Evolutionary conservation across 2,329 filamentous ascomycete genomes (phyloP).

Genomic region (Stachybotrys elegans): DNA sequence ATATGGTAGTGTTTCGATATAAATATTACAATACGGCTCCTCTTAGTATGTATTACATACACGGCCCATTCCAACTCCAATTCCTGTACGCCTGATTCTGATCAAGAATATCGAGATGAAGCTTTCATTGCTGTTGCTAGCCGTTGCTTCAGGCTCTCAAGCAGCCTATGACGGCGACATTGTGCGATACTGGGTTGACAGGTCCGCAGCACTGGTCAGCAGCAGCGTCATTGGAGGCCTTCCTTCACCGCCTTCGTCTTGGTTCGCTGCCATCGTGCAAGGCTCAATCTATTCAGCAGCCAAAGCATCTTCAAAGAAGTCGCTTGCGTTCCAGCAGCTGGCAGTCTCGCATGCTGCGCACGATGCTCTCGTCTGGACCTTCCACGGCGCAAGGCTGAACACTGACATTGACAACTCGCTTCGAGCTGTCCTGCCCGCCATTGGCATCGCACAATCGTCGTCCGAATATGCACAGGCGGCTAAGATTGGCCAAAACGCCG

Average conservation of each 20-base stretch:
- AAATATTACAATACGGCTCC: too few relatives aligned
- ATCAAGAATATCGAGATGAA: slow-evolving; percentile 1
- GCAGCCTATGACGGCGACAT: slow-evolving; percentile 2
- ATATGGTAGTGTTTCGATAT: too few relatives aligned
- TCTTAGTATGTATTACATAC: too few relatives aligned
- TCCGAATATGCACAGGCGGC: slow-evolving; percentile 2
- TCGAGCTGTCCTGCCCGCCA: slow-evolving; percentile 5
- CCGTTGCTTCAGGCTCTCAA: neutral
- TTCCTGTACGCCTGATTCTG: too few relatives aligned
- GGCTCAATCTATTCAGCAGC: slow-evolving; percentile 1
- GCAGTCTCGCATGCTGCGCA: slow-evolving; percentile 11
- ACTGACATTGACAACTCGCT: slow-evolving; percentile 7
- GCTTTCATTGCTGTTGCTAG: neutral
- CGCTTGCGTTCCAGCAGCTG: slow-evolving; percentile 7
- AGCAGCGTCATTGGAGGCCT: neutral
- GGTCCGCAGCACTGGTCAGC: neutral
- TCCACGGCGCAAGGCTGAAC: slow-evolving; percentile 6
- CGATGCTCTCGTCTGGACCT: slow-evolving; percentile 8
- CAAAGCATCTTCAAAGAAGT: neutral
- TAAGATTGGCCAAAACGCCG: slow-evolving; percentile 7
- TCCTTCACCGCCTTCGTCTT: neutral
- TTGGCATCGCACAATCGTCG: slow-evolving; percentile 7
- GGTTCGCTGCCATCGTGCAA: neutral
- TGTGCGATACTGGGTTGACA: slow-evolving; percentile 3
- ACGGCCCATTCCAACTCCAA: too few relatives aligned